phyloP scores from a whole-genome alignment of 306 rosid genomes.

The Carpinus fangiana region DNA sequence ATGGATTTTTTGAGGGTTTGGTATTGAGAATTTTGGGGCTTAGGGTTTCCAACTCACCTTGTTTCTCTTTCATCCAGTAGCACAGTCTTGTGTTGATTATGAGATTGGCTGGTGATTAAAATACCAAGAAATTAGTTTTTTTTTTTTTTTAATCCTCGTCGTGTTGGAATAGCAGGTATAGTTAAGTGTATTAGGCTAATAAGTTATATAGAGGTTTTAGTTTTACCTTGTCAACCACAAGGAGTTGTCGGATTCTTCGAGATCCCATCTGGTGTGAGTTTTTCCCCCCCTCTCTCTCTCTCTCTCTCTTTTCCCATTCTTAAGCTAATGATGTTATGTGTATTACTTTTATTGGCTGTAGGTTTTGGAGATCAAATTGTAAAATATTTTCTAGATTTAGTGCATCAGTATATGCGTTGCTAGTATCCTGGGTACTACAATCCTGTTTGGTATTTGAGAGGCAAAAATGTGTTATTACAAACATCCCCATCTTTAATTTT shows the following conservation, averaged over 20 bases:
- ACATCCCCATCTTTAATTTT: not conserved
- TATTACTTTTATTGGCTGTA: not conserved
- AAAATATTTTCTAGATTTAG: not conserved
- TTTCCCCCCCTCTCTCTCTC: not conserved
- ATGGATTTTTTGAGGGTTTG: not conserved
- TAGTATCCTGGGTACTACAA: not conserved
- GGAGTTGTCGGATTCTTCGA: not conserved
- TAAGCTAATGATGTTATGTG: not conserved
- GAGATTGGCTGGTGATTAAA: not conserved
- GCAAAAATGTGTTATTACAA: not conserved
- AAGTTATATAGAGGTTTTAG: not conserved
- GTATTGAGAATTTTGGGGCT: not conserved
- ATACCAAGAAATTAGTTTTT: not conserved
- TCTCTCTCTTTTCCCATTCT: not conserved
- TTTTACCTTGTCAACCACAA: not conserved
- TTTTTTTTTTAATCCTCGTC: not conserved
- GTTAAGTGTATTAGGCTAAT: not conserved
- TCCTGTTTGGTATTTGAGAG: not conserved
- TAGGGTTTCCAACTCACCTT: not conserved
- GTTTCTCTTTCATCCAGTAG: not conserved
- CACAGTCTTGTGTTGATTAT: not conserved
- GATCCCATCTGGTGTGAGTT: not conserved
- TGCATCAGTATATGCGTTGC: not conserved
- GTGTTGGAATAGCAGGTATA: not conserved
- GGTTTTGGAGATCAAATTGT: not conserved